Percentiles rank a stretch among this genome's conserved stretches.
Evolutionary conservation across 2,329 filamentous ascomycete species (phyloP).

Genomic region (Thelonectria olida): DNA sequence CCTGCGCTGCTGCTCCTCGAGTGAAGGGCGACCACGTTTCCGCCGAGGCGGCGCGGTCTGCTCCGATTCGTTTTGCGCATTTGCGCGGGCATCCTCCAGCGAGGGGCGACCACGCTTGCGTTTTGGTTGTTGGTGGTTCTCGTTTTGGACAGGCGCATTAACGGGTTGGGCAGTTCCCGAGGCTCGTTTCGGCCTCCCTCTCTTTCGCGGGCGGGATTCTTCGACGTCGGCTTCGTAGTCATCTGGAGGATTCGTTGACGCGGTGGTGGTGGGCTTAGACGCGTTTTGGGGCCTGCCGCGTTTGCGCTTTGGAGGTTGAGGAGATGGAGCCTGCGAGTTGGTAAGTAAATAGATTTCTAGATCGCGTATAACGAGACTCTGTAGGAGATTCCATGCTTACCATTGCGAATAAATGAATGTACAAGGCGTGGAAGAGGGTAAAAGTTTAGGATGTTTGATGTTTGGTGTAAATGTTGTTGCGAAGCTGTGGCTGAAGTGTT

Average conservation of each 20-base stretch:
- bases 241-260: conserved; percentile 36
- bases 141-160: conserved; percentile 5
- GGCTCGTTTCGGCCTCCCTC: conserved; percentile 28
- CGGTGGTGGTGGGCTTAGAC: conserved; percentile 43
- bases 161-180: conserved; percentile 14
- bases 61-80: conserved; percentile 22
- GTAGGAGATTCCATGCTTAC: background rate
- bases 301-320: conserved; percentile 51
- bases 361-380: background rate
- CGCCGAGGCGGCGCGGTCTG: conserved; percentile 42
- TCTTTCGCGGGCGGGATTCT: conserved; percentile 36
- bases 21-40: conserved; percentile 48
- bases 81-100: conserved; percentile 25
- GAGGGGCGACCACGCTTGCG: conserved; percentile 44
- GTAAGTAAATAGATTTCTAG: background rate
- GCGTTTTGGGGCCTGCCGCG: conserved; percentile 54
- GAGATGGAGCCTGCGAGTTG: conserved; percentile 36
- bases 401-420: conserved; percentile 9
- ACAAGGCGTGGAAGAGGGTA: background rate
- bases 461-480: conserved; percentile 4
- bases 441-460: background rate
- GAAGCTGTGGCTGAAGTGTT: conserved; percentile 10
- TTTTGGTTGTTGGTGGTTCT: conserved; percentile 22
- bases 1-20: conserved; percentile 28
- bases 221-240: conserved; percentile 39